These are phyloP conservation scores for Xylaria sp. DNA, from an alignment of 2,329 filamentous ascomycete species.

Conservation along the genomic window DNA sequence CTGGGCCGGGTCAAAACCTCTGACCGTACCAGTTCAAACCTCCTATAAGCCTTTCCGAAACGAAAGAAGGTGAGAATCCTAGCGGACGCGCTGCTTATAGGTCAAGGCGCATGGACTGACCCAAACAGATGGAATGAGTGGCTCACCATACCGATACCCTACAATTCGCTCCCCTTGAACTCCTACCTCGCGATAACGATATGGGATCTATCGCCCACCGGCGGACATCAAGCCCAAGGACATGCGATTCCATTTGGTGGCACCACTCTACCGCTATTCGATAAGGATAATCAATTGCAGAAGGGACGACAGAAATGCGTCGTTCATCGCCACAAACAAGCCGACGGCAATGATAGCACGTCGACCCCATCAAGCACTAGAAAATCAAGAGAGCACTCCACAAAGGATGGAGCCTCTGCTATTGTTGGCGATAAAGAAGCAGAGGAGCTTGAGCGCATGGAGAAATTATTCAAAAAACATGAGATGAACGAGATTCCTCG, in stretches of 20 bases:
- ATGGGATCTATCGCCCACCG: slow-evolving; percentile 90
- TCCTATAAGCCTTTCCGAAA: slow-evolving; percentile 90
- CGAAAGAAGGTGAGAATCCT: slow-evolving; percentile 62
- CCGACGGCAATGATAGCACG: slow-evolving; percentile 84
- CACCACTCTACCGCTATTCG: slow-evolving; percentile 91
- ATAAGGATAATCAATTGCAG: slow-evolving; percentile 87
- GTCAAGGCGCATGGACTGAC: slow-evolving; percentile 27
- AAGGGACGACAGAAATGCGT: slow-evolving; percentile 94
- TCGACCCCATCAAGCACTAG: slow-evolving; percentile 77
- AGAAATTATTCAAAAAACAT: slow-evolving; percentile 93
- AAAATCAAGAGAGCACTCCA: slow-evolving; percentile 63
- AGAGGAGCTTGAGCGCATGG: slow-evolving; percentile 89
- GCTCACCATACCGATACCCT: slow-evolving; percentile 86
- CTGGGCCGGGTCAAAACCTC: slow-evolving; percentile 94
- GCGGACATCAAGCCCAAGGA: slow-evolving; percentile 73
- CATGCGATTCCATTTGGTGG: slow-evolving; percentile 93
- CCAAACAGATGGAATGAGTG: slow-evolving; percentile 87
- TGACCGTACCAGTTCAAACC: slow-evolving; percentile 92
- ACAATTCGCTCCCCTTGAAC: slow-evolving; percentile 82
- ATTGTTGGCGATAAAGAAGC: slow-evolving; percentile 72
- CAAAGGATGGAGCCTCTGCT: slow-evolving; percentile 55
- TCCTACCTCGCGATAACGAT: slow-evolving; percentile 90
- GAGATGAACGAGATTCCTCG: slow-evolving; percentile 96
- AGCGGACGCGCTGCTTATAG: slow-evolving; percentile 19
- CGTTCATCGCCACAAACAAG: slow-evolving; percentile 81